Evolutionary conservation across 768 basidiomycete genomes (phyloP).

Genomic region (Suillus cothurnatus): DNA sequence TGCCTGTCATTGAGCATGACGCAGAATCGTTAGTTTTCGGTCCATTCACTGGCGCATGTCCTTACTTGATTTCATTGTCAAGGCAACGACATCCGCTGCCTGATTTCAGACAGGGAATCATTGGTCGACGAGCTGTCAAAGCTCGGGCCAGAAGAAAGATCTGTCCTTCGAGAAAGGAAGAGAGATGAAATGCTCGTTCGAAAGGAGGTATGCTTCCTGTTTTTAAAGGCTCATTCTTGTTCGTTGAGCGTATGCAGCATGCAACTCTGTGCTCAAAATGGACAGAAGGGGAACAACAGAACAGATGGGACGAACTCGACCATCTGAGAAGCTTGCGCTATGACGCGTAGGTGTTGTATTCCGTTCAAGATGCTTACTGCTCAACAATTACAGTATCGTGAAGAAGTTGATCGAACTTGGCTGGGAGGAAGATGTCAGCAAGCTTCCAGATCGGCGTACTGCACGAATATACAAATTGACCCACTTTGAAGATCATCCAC

Average conservation of each 20-base stretch:
- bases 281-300: slow-evolving; percentile 18
- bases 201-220: background rate
- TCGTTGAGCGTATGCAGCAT: background rate
- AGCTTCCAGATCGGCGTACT: slow-evolving; percentile 23
- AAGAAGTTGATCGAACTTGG: slow-evolving; percentile 43
- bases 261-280: background rate
- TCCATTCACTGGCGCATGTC: background rate
- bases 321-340: slow-evolving; percentile 37
- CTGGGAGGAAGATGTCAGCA: slow-evolving; percentile 40
- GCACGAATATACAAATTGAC: slow-evolving; percentile 23
- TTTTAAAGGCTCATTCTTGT: background rate
- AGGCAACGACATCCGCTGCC: background rate
- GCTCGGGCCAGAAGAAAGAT: slow-evolving; percentile 1
- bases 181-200: background rate
- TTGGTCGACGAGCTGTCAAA: background rate
- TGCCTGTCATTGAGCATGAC: background rate
- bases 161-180: background rate
- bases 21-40: background rate
- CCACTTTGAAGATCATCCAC: slow-evolving; percentile 23
- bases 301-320: slow-evolving; percentile 37
- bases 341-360: slow-evolving; percentile 34
- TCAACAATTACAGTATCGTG: slow-evolving; percentile 33
- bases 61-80: background rate
- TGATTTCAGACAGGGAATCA: background rate
- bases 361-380: background rate